Evolutionary conservation across 225 moss, liverwort and hornwort genomes (phyloP).

Genomic region (Polytrichum commune): DNA sequence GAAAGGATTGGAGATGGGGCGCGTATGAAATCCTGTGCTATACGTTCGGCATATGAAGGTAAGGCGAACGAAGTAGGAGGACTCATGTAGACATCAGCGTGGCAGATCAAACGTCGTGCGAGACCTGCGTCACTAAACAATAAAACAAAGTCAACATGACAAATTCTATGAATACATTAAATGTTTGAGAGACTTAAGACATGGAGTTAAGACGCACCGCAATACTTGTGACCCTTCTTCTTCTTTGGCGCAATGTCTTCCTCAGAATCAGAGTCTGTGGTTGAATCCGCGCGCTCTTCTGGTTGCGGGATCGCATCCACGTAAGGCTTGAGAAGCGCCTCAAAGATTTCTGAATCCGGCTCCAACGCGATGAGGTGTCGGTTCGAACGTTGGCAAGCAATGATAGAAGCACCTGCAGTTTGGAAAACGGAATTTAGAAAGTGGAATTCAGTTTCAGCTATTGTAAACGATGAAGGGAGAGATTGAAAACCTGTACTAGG

Average conservation of each 20-base stretch:
- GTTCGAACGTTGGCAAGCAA: background rate
- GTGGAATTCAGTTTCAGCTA: background rate
- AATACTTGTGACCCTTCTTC: background rate
- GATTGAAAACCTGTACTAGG: too few relatives aligned
- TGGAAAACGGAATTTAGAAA: background rate
- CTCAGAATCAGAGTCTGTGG: constrained; percentile 1
- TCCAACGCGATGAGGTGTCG: background rate
- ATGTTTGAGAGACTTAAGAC: background rate
- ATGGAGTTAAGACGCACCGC: background rate
- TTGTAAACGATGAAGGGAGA: background rate
- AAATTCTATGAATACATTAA: background rate
- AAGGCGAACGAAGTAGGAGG: too few relatives aligned
- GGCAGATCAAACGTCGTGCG: too few relatives aligned
- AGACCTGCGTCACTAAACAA: too few relatives aligned
- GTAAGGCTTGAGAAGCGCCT: constrained; percentile 1
- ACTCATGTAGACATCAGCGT: too few relatives aligned
- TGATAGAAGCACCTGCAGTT: background rate
- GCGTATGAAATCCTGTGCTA: too few relatives aligned
- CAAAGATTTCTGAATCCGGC: constrained; percentile 1
- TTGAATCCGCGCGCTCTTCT: constrained; percentile 1
- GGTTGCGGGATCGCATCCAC: constrained; percentile 1
- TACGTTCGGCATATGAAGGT: too few relatives aligned
- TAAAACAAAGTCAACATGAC: background rate
- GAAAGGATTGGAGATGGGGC: too few relatives aligned
- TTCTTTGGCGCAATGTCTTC: constrained; percentile 1